These are phyloP conservation scores for Penicillium fuscoglaucum DNA, from an alignment of 2,329 filamentous ascomycete species.

Conservation along the genomic window DNA sequence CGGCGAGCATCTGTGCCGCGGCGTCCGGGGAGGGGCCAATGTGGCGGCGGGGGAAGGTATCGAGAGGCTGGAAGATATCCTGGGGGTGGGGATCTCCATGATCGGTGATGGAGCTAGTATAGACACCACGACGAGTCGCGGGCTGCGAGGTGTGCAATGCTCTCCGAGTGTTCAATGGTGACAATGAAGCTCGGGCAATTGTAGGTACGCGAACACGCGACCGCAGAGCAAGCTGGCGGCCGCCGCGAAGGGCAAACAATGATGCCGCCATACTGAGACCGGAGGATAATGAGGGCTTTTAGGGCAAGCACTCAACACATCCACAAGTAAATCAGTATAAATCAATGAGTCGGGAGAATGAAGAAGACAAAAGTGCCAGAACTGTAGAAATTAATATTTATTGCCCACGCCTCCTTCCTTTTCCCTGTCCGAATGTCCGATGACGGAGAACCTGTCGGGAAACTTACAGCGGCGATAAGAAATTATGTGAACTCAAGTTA, in stretches of 20 bases:
- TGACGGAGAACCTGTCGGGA: conserved; percentile 9
- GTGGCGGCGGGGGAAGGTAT: conserved; percentile 75
- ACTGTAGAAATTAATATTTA: conserved; percentile 11
- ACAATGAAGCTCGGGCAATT: conserved; percentile 27
- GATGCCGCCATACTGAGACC: conserved; percentile 34
- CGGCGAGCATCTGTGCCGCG: conserved; percentile 74
- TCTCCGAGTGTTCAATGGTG: conserved; percentile 32
- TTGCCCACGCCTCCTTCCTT: not conserved
- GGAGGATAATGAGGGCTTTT: conserved; percentile 17
- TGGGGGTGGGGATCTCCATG: conserved; percentile 58
- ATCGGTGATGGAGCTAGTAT: conserved; percentile 88
- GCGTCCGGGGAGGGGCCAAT: conserved; percentile 77
- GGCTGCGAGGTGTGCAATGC: conserved; percentile 33
- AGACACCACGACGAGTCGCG: conserved; percentile 55
- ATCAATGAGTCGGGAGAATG: not conserved
- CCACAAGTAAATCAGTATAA: conserved; percentile 3
- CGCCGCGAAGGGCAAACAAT: conserved; percentile 37
- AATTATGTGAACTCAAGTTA: not conserved
- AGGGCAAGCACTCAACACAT: conserved; percentile 10
- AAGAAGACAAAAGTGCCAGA: conserved; percentile 6
- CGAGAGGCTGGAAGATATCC: conserved; percentile 49
- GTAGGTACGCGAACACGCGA: conserved; percentile 29
- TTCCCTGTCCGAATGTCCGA: conserved; percentile 9
- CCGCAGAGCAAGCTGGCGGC: conserved; percentile 39
- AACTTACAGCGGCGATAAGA: conserved; percentile 7